Conservation (phyloP, 768 basidiomycete genomes). For the Lactarius pseudohatsudake region DNA sequence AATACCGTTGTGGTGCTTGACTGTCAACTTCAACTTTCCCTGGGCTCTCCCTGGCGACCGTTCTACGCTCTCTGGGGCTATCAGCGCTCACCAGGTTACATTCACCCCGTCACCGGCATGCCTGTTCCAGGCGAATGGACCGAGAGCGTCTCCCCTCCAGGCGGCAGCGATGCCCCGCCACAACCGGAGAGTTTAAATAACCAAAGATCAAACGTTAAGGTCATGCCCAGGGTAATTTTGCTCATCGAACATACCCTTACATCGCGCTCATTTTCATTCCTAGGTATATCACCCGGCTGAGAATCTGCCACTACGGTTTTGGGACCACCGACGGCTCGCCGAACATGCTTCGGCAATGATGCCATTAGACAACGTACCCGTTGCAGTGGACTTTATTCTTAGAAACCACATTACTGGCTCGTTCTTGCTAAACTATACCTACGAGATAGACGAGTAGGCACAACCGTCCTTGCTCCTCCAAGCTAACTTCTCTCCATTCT, state of each 20-base stretch:
- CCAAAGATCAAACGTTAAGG: not conserved
- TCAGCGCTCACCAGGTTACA: not conserved
- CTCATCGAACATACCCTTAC: not conserved
- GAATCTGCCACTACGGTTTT: not conserved
- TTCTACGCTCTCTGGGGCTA: not conserved
- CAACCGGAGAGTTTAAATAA: not conserved
- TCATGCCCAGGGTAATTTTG: not conserved
- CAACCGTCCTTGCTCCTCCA: not conserved
- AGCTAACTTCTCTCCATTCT: not conserved
- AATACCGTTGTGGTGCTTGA: not conserved
- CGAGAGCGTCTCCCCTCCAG: not conserved
- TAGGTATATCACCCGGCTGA: not conserved
- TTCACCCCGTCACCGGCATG: not conserved
- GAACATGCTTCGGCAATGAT: not conserved
- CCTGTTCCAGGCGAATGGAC: not conserved
- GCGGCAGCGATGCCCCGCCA: not conserved
- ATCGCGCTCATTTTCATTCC: not conserved
- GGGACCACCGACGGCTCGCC: slow-evolving; percentile 1
- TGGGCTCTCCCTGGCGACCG: not conserved
- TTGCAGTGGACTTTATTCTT: not conserved
- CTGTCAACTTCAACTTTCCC: not conserved
- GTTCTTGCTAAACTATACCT: not conserved
- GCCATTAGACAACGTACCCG: not conserved
- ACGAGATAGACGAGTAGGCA: slow-evolving; percentile 1
- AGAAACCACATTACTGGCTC: not conserved